Evolutionary conservation across 164 flowering plant genomes (phyloP).

Genomic region (Magnolia changhungtana): DNA sequence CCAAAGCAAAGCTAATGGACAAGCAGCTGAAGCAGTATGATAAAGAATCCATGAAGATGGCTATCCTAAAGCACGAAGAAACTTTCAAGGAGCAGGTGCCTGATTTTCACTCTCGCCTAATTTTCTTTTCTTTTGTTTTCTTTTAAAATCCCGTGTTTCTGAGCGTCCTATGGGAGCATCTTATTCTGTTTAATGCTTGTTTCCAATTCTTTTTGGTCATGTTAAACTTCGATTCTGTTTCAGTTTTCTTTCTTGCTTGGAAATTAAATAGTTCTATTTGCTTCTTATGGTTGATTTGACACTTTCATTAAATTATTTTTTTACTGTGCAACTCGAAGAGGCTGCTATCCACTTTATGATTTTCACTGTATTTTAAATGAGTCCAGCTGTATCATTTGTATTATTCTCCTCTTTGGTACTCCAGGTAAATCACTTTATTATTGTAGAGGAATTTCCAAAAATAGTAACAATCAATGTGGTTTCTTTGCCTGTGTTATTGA

Average conservation of each 20-base stretch:
- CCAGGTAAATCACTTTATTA: not conserved
- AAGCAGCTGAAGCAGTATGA: slow-evolving; percentile 39
- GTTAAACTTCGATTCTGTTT: not conserved
- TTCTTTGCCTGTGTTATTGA: too few relatives aligned
- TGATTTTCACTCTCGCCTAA: not conserved
- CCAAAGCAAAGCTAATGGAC: slow-evolving; percentile 36
- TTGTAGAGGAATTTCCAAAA: too few relatives aligned
- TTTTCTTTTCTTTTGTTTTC: not conserved
- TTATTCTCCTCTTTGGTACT: not conserved
- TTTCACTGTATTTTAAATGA: too few relatives aligned
- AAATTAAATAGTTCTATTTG: not conserved
- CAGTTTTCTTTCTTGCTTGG: slow-evolving; percentile 93
- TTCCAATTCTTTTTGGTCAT: not conserved
- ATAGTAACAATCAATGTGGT: too few relatives aligned
- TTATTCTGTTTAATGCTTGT: not conserved
- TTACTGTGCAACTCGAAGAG: not conserved
- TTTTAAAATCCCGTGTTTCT: not conserved
- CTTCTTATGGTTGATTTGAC: not conserved
- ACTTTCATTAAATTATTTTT: too few relatives aligned
- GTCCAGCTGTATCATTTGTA: too few relatives aligned
- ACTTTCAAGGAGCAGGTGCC: slow-evolving; percentile 80
- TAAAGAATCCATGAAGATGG: slow-evolving; percentile 65
- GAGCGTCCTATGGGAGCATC: not conserved
- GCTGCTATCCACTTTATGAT: not conserved
- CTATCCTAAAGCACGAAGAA: slow-evolving; percentile 76